phyloP scores from a whole-genome alignment of 768 basidiomycete species.

The Grammothele lineata region DNA sequence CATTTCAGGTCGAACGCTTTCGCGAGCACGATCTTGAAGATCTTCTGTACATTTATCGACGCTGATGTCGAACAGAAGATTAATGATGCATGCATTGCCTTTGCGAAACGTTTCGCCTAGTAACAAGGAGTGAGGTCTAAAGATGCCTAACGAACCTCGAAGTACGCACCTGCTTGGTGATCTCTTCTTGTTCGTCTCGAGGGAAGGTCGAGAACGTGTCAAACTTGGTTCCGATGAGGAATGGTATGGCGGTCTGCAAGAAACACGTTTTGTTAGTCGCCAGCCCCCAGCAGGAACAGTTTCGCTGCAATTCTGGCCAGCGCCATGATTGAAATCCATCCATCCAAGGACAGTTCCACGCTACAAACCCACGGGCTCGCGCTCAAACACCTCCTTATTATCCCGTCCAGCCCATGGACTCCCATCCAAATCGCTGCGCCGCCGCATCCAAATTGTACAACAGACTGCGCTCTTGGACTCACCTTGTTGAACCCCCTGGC shows the following conservation, averaged over 20 bases:
- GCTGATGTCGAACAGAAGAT: conserved; percentile 99
- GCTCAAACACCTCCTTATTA: too few species aligned
- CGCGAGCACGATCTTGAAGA: conserved; percentile 95
- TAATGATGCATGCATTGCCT: conserved; percentile 99
- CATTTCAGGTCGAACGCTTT: conserved; percentile 99
- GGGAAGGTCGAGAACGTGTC: conserved; percentile 96
- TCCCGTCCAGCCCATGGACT: too few species aligned
- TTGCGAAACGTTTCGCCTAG: conserved; percentile 95
- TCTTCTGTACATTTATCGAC: conserved; percentile 99
- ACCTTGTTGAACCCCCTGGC: conserved; percentile 99
- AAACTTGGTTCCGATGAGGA: conserved; percentile 97
- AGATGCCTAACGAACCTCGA: background rate
- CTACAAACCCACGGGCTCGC: too few species aligned
- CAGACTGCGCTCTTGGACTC: too few species aligned
- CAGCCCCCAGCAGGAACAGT: too few species aligned
- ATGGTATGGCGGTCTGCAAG: conserved; percentile 90
- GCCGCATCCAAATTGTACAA: too few species aligned
- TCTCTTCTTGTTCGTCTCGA: conserved; percentile 97
- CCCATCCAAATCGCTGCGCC: too few species aligned
- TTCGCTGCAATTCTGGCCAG: too few species aligned
- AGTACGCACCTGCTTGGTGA: conserved; percentile 83
- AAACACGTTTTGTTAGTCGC: too few species aligned
- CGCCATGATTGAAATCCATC: too few species aligned
- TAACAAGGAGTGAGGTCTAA: background rate
- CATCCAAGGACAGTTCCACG: too few species aligned